Evolutionary conservation across 441 rosid species (phyloP).

Genomic region (Adansonia grandidieri): DNA sequence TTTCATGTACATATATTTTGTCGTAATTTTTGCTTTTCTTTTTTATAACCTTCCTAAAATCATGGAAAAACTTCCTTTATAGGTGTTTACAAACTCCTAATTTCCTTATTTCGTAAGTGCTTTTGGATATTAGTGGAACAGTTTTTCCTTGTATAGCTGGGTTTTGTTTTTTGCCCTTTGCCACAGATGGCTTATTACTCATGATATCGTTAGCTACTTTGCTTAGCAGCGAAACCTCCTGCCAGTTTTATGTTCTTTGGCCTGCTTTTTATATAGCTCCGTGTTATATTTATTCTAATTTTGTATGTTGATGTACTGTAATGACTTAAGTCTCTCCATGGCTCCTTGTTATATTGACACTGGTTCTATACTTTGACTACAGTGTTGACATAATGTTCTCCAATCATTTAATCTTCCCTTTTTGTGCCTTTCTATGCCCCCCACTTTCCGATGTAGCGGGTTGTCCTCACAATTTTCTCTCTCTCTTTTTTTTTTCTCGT

Average conservation of each 20-base stretch:
- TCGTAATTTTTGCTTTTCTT: background rate
- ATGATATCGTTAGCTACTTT: conserved; percentile 17
- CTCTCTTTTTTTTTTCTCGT: background rate
- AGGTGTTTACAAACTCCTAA: conserved; percentile 12
- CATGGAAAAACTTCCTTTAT: conserved; percentile 4
- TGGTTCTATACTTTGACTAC: conserved; percentile 1
- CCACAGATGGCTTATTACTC: background rate
- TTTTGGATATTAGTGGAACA: background rate
- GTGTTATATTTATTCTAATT: background rate
- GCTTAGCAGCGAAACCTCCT: background rate
- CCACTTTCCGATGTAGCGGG: background rate
- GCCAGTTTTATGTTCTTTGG: background rate
- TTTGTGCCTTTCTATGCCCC: background rate
- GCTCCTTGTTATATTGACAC: conserved; percentile 11
- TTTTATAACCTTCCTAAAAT: conserved; percentile 12
- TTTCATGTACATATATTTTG: background rate
- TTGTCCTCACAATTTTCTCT: background rate
- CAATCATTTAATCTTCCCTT: background rate
- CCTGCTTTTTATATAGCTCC: background rate
- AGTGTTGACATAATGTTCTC: background rate
- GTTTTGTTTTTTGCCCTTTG: background rate
- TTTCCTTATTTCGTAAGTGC: conserved; percentile 6
- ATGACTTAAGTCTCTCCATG: background rate
- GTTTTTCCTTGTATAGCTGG: background rate
- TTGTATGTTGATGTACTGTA: background rate